Base-by-base conservation (phyloP, 192 early-diverging fungal genomes). In the Ambispora gerdemannii region DNA sequence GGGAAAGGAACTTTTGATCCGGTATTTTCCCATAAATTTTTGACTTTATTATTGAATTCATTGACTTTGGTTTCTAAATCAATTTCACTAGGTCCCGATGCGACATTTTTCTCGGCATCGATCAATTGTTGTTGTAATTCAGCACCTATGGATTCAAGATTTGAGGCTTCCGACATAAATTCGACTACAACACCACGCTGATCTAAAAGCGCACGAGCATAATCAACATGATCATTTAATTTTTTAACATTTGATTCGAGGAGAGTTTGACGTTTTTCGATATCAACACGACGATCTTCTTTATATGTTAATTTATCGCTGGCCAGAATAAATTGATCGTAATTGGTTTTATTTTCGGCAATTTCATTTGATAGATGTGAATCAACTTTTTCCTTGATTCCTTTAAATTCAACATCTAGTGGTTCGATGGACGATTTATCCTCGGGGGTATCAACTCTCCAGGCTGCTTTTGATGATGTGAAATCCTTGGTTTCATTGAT, bases 1-100 rank as follows among this genome's bases (percentile, higher is more conserved):
- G 63, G 63, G 50, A 50, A 66, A 15, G 63, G 47, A 15, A 66
- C 27, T 31, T 66, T 66, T 22, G 63, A 66, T 24, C 63, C 63
- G 11, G 22, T 7, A 7, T 66, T 38, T 30, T 66, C 63, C 63
- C 63, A 66, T 33, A 66, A 31, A 6, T 20, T 31, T 0, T 22
- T 50, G 15, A 66, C 28, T 10, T 50, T 20, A 31, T 66, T 28
- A n/a, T 66, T 66, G 17, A 66, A 66, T 2, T 66, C 47, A 32
- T 66, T 66, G 20, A 66, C 8, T n/a, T 66, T 49, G 22, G 35
- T 38, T 38, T 43, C 62, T 32, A 66, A 66, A 50, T 66, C 63
- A 66, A 66, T 28, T 47, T 50, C 47, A 50, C 63, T 66, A 50
- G 63, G 47, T 4, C 63, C 63, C 8, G 22, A 30, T 10, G 28